Evolutionary conservation across 164 flowering plant genomes (phyloP), one percentile per base, ranked within the genome.

Genomic region (Warburgia ugandensis): DNA sequence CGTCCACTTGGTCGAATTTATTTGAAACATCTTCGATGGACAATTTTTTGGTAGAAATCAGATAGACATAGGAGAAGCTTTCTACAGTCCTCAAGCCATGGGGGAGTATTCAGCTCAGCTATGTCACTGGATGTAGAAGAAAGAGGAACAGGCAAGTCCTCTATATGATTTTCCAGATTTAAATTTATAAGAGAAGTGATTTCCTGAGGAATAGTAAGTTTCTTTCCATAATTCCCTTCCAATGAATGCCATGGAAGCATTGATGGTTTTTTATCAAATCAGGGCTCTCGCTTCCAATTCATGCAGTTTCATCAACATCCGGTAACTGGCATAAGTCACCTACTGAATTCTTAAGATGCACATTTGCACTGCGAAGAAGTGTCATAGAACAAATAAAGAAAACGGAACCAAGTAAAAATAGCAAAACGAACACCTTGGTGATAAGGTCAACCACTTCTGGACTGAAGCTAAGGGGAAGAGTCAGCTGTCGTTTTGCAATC

Each of bases 71-170:
- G n/a, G n/a, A n/a, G n/a, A n/a, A n/a, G n/a, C n/a, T n/a, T n/a
- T n/a, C n/a, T n/a, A n/a, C 97, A 91, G 44, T 84, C 94, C 55
- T 86, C 92, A 14, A 91, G 80, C 96, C 94, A 84, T 55, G 86
- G 90, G 26, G 77, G 74, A 41, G 71, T 54, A 56, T 73, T 62
- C 17, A 71, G 73, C 45, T 74, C 83, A 53, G 62, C 74, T n/a
- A 21, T 41, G 30, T 73, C 78, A 30, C 16, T 59, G 27, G 64
- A 57, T 6, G 76, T 73, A 17, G 82, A 73, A 62, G 23, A 52
- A 6, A 50, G 56, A 36, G 72, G 53, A 52, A 55, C 25, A 13
- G 70, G 44, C 35, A 48, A 45, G 28, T 81, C 86, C 14, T 81
- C 81, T 2, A 52, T 11, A 50, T 46, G 79, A 56, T 45, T 71